These are phyloP conservation scores for Volvariella surrecta DNA, from an alignment of 1,284 basidiomycete species.

Conservation along the genomic window DNA sequence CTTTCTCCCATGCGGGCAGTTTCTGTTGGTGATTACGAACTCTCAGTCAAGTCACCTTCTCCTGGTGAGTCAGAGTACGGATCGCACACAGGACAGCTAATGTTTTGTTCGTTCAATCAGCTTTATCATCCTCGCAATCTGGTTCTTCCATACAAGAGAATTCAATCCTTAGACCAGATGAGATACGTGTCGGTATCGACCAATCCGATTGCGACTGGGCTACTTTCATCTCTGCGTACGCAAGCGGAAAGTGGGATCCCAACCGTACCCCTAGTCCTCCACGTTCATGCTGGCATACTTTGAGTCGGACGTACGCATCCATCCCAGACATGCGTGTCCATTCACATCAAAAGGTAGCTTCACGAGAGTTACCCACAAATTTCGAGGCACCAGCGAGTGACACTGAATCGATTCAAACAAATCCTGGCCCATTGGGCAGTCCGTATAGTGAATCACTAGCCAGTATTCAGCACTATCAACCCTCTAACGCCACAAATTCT, in stretches of 20 bases:
- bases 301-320: too few species aligned
- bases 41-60: too few species aligned
- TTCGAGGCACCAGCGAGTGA: too few species aligned
- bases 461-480: constrained; percentile 2
- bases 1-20: too few species aligned
- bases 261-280: constrained; percentile 66
- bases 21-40: not conserved
- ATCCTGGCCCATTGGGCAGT: too few species aligned
- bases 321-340: too few species aligned
- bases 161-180: too few species aligned
- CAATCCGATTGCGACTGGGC: constrained; percentile 58
- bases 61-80: constrained; percentile 14
- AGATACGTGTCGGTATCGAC: constrained; percentile 1
- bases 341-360: too few species aligned
- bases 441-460: too few species aligned
- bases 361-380: too few species aligned
- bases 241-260: constrained; percentile 76
- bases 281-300: constrained; percentile 10
- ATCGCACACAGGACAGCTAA: constrained; percentile 7
- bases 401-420: too few species aligned
- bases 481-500: constrained; percentile 5
- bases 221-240: constrained; percentile 69
- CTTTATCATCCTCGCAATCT: not conserved
- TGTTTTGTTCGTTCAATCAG: constrained; percentile 3
- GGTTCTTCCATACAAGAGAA: too few species aligned